Base-by-base conservation (phyloP, 2,329 filamentous ascomycete genomes). In the Colletotrichum theobromicola region DNA sequence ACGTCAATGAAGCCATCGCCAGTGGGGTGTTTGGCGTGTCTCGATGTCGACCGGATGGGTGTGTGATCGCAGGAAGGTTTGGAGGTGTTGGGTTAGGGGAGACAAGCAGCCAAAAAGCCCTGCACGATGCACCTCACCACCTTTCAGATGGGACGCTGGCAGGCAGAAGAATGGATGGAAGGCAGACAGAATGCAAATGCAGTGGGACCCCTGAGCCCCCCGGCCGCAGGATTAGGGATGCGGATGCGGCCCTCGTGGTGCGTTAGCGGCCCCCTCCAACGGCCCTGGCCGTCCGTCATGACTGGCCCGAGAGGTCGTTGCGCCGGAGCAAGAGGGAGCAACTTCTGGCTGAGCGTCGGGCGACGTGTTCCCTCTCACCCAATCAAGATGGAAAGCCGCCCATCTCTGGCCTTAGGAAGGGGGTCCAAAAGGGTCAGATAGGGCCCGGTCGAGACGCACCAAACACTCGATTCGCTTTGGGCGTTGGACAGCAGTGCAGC, bases 361-460 rank as follows among this genome's bases (percentile, higher is more conserved):
- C 73, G 66, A 75, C 73, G 73, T 75, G 70, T 75, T 64, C 55
- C 42, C 18, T 18, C 26, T 34, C 60, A 34, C 62, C 73, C 73
- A 70, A 74, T 74, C 70, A 70, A 37, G 37, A 24, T 75, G 16
- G 18, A 50, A 26, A 57, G 26, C 30, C 67, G 42, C 63, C 50
- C 61, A 26, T 67, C 42, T 24, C 32, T 30, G 64, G 76, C 78
- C 76, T 46, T 21, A 12, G 32, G 62, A 67, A 46, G 32, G 57
- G 66, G 26, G 32, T 76, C 76, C 76, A 75, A 77, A 76, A 72
- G 78, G 78, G 78, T 78, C 62, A 64, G 73, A 80, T 79, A 78
- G 77, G 78, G 55, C 77, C 75, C 78, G 78, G 67, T 32, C 78
- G 69, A 76, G 78, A 80, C 77, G 74, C 77, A 75, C 77, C 76